Base-by-base conservation (phyloP, 2,329 filamentous ascomycete genomes). In the Neurospora sp. region DNA sequence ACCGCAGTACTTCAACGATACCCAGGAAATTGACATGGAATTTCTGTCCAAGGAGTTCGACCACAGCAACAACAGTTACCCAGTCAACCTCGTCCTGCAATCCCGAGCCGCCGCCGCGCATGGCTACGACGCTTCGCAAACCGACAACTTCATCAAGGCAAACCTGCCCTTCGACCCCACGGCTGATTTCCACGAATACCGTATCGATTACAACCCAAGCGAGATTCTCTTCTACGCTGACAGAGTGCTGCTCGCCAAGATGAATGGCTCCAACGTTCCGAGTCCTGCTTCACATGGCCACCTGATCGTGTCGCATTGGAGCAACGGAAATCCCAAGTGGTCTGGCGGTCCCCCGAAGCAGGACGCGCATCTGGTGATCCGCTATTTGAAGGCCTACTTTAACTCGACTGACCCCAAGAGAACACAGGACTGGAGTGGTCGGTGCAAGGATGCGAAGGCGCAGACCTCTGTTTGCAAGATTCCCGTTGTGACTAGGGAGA, bases 11-110 rank as follows among this genome's bases (percentile, higher is more conserved):
- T 88, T 87, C 80, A 92, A 93, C 78, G 89, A 94, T 78, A 91
- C 90, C 1, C 89, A 92, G 76, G 91, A 94, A 76, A 93, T 94
- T 75, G 91, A 94, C 77, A 89, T 94, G 80, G 92, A 95, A 74
- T 92, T 93, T 76, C 84, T 94, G 2, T 92, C 91, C 1, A 82
- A 82, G 28, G 84, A 93, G 72, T 91, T 90, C 77, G 82, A 86
- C 71, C 73, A 77, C 1, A 75, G 77, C 67, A 84, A 84, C 68
- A 78, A 80, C 36, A 82, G 82, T 39, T 90, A 85, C 73, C 86
- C 88, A 0, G 82, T 93, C 68, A 92, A 93, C 76, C 85, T 94
- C 1, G 91, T 93, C n/a, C 82, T 93, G 7, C 92, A 94, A 76
- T 90, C 91, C 1, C 83, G 83, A 6, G 80, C 85, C 39, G 88